Percentiles rank a stretch among this genome's conserved stretches.
Evolutionary conservation across 148 eudicot genomes (phyloP).

Genomic region (Dianthus caryophyllus): DNA sequence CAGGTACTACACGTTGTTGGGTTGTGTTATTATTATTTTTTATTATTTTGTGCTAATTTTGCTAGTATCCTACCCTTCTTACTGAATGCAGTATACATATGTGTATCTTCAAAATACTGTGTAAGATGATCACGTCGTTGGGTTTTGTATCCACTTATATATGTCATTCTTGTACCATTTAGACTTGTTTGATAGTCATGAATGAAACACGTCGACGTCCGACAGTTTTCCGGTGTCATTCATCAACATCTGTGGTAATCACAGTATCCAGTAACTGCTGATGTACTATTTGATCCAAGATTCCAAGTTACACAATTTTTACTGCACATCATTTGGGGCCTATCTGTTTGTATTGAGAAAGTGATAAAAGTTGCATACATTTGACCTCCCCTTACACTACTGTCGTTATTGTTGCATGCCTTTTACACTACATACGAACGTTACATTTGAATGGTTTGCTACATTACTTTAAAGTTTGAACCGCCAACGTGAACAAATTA

Average conservation of each 20-base stretch:
- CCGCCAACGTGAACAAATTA: too few species aligned
- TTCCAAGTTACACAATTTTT: too few species aligned
- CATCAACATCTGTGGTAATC: not conserved
- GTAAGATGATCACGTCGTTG: conserved; percentile 22
- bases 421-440: too few species aligned
- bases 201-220: conserved; percentile 2
- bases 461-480: too few species aligned
- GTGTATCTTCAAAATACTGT: conserved; percentile 25
- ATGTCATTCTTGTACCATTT: conserved; percentile 17
- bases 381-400: too few species aligned
- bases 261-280: not conserved
- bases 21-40: conserved; percentile 16
- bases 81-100: conserved; percentile 30
- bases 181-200: conserved; percentile 13
- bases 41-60: conserved; percentile 18
- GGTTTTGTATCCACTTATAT: conserved; percentile 23
- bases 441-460: too few species aligned
- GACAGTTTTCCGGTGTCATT: not conserved
- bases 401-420: too few species aligned
- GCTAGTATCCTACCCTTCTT: conserved; percentile 9
- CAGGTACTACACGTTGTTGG: conserved; percentile 29
- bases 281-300: not conserved
- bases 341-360: too few species aligned
- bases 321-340: too few species aligned
- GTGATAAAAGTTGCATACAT: too few species aligned